Base-by-base conservation (phyloP, 257 asterid species). In the Lantana camara region DNA sequence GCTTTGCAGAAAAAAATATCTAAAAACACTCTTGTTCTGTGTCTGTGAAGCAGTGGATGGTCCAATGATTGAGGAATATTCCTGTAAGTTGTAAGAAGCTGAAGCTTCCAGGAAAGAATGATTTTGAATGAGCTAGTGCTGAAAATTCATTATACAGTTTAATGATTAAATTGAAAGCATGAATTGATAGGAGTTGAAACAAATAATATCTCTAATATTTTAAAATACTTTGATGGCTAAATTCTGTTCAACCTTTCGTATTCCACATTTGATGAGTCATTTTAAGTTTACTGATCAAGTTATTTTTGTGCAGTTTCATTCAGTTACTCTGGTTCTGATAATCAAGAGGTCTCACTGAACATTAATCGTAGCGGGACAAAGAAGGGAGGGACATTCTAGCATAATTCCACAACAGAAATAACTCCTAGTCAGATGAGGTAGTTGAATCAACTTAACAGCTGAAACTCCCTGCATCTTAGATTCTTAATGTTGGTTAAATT, bases 361-460 rank as follows among this genome's bases (percentile, higher is more conserved):
- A 73, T 93, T 66, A 87, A 81, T 46, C 95, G 96, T 41, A 73
- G 82, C 75, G 98, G 98, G 69, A 80, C 29, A 54, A 85, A 87
- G 88, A 87, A 83, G 81, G 92, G 96, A 38, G 88, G 85, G 67
- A 80, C 86, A 21, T 80, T 90, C 76, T 83, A 77, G 73, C 69
- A 74, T 66, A 77, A 90, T 78, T 83, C 96, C 57, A 73, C 73
- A 2, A 62, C 89, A 55, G 95, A 92, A 67, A 79, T 87, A 46
- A 89, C 95, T 71, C 93, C 96, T 38, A 87, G 83, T 68, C 90
- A 89, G 82, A 89, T 92, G 98, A 83, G 96, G 98, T 89, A 49
- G 63, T 44, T 74, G 7, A 42, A 50, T 55, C 55, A 24, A 16
- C 55, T 8, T 61, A 45, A 17, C 38, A 49, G 50, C 23, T 15